Percentiles rank a stretch among this genome's conserved stretches.
Evolutionary conservation across 352 stramenopile genomes (phyloP).

Genomic region (Globisporangium echinulatum): DNA sequence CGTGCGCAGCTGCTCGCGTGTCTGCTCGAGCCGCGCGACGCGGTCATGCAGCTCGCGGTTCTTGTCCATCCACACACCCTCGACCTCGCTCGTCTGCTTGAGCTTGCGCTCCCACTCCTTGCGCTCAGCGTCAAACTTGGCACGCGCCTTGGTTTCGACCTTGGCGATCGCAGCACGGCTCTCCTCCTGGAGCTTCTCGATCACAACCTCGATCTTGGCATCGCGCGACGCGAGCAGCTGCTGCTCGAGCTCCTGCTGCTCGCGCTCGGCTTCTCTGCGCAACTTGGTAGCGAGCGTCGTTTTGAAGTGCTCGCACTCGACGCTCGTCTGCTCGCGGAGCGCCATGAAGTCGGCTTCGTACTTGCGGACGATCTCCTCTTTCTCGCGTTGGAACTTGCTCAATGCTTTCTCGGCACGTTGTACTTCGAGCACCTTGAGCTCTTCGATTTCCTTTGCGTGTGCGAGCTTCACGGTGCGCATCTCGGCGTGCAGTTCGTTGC

Average conservation of each 20-base stretch:
- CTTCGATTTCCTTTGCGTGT: slow-evolving; percentile 58
- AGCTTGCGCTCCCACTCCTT: slow-evolving; percentile 67
- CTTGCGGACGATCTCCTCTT: slow-evolving; percentile 56
- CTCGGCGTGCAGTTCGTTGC: slow-evolving; percentile 50
- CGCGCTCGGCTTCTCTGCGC: slow-evolving; percentile 44
- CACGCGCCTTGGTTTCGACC: slow-evolving; percentile 34
- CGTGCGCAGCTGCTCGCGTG: slow-evolving; percentile 32
- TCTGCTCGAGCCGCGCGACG: slow-evolving; percentile 38
- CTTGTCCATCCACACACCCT: slow-evolving; percentile 83
- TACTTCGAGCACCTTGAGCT: slow-evolving; percentile 39
- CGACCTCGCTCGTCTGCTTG: slow-evolving; percentile 72
- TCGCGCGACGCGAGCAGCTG: slow-evolving; percentile 71
- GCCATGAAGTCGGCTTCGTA: slow-evolving; percentile 49
- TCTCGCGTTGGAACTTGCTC: slow-evolving; percentile 51
- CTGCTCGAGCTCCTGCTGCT: slow-evolving; percentile 57
- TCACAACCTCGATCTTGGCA: slow-evolving; percentile 75
- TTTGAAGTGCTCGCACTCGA: slow-evolving; percentile 68
- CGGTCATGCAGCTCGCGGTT: slow-evolving; percentile 74
- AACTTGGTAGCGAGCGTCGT: slow-evolving; percentile 40
- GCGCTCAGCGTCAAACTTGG: slow-evolving; percentile 53
- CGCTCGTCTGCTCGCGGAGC: slow-evolving; percentile 46
- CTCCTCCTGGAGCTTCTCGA: slow-evolving; percentile 73
- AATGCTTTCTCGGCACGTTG: slow-evolving; percentile 26
- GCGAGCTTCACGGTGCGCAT: slow-evolving; percentile 37
- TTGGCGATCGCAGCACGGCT: slow-evolving; percentile 47